A percentile compares a stretch with the other conserved stretches of the same genome.
phyloP scores from a whole-genome alignment of 2,329 filamentous ascomycete species.

The Cyphellophora europaea region DNA sequence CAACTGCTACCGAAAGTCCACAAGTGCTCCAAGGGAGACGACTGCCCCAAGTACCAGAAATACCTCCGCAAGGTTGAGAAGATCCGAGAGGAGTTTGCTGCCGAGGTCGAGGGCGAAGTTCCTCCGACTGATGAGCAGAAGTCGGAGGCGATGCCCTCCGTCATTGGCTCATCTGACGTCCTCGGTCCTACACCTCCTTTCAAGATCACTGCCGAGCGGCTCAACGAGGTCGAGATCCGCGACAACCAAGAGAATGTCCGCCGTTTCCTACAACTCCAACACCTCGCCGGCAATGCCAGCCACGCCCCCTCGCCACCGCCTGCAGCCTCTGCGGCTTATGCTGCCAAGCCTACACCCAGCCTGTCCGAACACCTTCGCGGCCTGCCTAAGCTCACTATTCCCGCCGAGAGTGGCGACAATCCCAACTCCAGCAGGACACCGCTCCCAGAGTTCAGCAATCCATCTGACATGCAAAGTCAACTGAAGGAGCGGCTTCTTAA shows the following conservation, averaged over 20 bases:
- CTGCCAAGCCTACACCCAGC: slow-evolving; percentile 19
- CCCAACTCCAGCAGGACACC: slow-evolving; percentile 20
- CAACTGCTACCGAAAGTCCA: slow-evolving; percentile 79
- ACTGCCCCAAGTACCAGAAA: slow-evolving; percentile 72
- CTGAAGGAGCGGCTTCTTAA: slow-evolving; percentile 42
- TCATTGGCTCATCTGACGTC: slow-evolving; percentile 85
- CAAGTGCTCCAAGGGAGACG: slow-evolving; percentile 75
- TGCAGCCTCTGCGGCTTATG: slow-evolving; percentile 23
- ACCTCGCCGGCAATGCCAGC: slow-evolving; percentile 27
- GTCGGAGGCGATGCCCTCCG: slow-evolving; percentile 69
- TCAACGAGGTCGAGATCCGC: slow-evolving; percentile 59
- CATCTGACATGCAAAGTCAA: slow-evolving; percentile 14
- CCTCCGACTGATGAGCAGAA: slow-evolving; percentile 66
- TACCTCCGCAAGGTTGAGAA: slow-evolving; percentile 69
- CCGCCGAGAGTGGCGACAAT: slow-evolving; percentile 26
- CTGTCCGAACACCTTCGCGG: slow-evolving; percentile 42
- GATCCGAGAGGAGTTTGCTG: slow-evolving; percentile 61
- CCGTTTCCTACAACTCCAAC: slow-evolving; percentile 83
- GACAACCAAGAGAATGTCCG: slow-evolving; percentile 90
- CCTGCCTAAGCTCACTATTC: slow-evolving; percentile 50
- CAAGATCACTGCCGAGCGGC: slow-evolving; percentile 60
- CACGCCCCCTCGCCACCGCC: slow-evolving; percentile 43
- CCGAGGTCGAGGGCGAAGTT: slow-evolving; percentile 63
- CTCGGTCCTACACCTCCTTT: slow-evolving; percentile 65
- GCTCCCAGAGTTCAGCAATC: slow-evolving; percentile 20